Conservation (phyloP, 495 filamentous ascomycete genomes). For the Tuber melanosporum region DNA sequence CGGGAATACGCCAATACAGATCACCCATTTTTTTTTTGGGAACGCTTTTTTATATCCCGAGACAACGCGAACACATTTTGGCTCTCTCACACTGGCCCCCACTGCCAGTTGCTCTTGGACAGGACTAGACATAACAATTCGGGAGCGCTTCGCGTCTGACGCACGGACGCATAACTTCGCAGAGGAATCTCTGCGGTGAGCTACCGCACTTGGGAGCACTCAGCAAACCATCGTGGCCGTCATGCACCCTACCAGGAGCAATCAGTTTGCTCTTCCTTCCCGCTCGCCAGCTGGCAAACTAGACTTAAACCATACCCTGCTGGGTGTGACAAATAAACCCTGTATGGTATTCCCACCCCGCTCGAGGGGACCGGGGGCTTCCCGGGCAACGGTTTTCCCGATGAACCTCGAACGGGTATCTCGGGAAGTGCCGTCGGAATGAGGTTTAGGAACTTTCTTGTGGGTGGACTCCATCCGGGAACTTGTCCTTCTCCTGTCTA, state of each 20-base stretch:
- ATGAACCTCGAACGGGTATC: background rate
- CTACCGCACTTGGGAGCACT: background rate
- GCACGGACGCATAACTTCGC: background rate
- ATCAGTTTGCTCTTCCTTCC: background rate
- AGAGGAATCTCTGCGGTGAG: background rate
- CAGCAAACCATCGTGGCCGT: background rate
- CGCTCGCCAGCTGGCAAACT: background rate
- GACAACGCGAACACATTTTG: background rate
- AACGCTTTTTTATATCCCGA: background rate
- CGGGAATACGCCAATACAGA: background rate
- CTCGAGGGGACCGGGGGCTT: background rate
- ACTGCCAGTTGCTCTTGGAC: no score
- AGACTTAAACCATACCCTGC: background rate
- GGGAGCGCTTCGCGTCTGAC: background rate
- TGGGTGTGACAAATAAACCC: background rate
- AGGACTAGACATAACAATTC: background rate
- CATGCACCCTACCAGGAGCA: background rate
- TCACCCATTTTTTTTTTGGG: background rate
- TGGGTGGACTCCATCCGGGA: background rate
- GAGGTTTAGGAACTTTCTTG: background rate
- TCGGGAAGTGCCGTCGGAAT: background rate
- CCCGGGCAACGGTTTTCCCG: background rate
- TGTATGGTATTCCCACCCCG: background rate
- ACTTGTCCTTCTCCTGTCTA: background rate
- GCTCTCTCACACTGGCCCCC: background rate